Evolutionary conservation across 352 stramenopile genomes (phyloP), one percentile per base, ranked within the genome.

Genomic region (Globisporangium barbulae): DNA sequence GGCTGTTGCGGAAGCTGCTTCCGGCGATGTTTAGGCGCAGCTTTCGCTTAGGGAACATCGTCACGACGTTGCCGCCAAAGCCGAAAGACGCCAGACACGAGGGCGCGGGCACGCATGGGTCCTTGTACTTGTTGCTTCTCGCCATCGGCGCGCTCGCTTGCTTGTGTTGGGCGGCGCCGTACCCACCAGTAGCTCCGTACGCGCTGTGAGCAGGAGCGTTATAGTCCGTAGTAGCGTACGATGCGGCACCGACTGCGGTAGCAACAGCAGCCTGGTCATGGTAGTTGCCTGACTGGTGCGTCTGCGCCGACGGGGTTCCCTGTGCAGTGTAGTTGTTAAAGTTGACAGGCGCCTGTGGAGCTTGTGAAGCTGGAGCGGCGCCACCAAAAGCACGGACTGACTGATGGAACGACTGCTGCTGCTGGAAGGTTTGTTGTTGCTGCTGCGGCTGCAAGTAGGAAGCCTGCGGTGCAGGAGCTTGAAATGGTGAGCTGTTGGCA

Each of bases 11-110:
- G 44, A 81, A 71, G 64, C 74, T 66, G 62, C 68, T 83, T 58
- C 74, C 76, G 19, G 76, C 74, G 55, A 79, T 82, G 57, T 90
- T 93, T 25, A 94, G 60, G 5, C 83, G 83, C 61, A 95, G 55
- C 58, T 96, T 95, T 56, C 84, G 78, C 66, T 92, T 93, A 0
- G 88, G 88, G 68, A 95, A 92, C 88, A 96, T 96, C 7, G 83
- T 93, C 53, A 90, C 87, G n/a, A 94, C 73, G 54, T 92, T 96
- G 12, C 88, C 88, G 70, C 88, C 88, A 73, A 96, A 96, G 30
- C 88, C 88, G 63, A 96, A 95, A 8, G 86, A 87, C 2, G 73
- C 76, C 13, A 96, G 67, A 53, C 85, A 94, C 8, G 83, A 93
- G 15, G 85, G 83, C 5, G 85, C 79, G 7, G 83, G 73, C 42